Conservation (phyloP, 495 filamentous ascomycete genomes). For the Chaetomium cochliodes region DNA sequence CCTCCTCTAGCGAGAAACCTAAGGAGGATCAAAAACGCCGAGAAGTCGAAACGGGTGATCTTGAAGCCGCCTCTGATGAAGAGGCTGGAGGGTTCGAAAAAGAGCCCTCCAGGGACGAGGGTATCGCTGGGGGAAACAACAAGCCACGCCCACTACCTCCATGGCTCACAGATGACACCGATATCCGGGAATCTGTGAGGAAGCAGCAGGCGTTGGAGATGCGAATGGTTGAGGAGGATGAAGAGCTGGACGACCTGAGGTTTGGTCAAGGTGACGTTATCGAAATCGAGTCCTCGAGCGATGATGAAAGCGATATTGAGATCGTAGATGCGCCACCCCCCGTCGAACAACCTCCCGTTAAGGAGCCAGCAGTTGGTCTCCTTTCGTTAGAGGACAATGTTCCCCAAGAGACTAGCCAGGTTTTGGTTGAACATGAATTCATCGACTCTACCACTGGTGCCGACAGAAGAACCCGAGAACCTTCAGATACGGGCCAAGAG, state of each 20-base stretch:
- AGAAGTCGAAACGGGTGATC: constrained; percentile 24
- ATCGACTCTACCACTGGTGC: not conserved
- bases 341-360: constrained; percentile 12
- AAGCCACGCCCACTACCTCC: constrained; percentile 69
- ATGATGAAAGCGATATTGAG: constrained; percentile 54
- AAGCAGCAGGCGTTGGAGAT: constrained; percentile 45
- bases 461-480: not conserved
- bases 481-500: not conserved
- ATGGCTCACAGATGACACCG: constrained; percentile 67
- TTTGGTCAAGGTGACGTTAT: constrained; percentile 37
- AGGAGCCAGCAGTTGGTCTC: constrained; percentile 22
- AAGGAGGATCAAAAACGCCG: constrained; percentile 18
- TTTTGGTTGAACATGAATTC: not conserved
- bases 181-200: constrained; percentile 54
- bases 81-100: constrained; percentile 67
- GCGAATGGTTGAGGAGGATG: constrained; percentile 52
- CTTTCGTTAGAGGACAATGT: constrained; percentile 22
- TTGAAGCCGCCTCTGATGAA: constrained; percentile 43
- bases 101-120: constrained; percentile 11
- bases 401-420: not conserved
- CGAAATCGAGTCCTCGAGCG: constrained; percentile 48
- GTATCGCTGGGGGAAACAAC: constrained; percentile 42
- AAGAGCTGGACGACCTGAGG: constrained; percentile 48
- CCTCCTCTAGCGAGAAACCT: constrained; percentile 26
- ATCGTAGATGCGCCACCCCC: constrained; percentile 51